Conservation (phyloP, 2,329 filamentous ascomycete species). For the Penicillium sp. region DNA sequence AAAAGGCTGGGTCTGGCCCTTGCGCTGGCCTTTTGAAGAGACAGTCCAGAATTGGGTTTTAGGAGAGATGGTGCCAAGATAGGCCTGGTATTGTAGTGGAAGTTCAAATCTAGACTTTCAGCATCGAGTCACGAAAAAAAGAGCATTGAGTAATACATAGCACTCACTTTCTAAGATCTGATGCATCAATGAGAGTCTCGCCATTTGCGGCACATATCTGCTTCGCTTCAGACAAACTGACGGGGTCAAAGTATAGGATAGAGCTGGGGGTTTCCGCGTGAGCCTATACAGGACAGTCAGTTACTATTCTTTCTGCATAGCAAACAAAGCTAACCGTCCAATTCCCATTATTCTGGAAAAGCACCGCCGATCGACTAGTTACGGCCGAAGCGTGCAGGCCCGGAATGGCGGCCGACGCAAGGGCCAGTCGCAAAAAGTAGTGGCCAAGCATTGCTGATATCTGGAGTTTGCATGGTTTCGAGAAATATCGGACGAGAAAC, state of each 20-base stretch:
- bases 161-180: neutral
- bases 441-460: too few relatives aligned
- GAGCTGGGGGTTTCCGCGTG: neutral
- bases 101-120: neutral
- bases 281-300: neutral
- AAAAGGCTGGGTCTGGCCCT: neutral
- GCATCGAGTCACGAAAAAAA: neutral
- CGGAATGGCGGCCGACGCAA: too few relatives aligned
- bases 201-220: neutral
- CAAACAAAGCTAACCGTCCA: neutral
- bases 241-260: neutral
- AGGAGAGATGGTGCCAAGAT: neutral
- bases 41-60: neutral
- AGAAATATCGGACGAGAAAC: too few relatives aligned
- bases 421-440: too few relatives aligned
- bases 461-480: too few relatives aligned
- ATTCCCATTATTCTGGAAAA: neutral
- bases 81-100: neutral
- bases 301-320: neutral
- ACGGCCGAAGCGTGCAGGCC: too few relatives aligned
- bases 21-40: neutral
- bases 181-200: neutral
- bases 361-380: neutral
- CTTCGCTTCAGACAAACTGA: neutral
- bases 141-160: neutral